A percentile compares a stretch with the other conserved stretches of the same genome.
Evolutionary conservation across 352 stramenopile genomes (phyloP).

Genomic region (Phytophthora boehmeriae): DNA sequence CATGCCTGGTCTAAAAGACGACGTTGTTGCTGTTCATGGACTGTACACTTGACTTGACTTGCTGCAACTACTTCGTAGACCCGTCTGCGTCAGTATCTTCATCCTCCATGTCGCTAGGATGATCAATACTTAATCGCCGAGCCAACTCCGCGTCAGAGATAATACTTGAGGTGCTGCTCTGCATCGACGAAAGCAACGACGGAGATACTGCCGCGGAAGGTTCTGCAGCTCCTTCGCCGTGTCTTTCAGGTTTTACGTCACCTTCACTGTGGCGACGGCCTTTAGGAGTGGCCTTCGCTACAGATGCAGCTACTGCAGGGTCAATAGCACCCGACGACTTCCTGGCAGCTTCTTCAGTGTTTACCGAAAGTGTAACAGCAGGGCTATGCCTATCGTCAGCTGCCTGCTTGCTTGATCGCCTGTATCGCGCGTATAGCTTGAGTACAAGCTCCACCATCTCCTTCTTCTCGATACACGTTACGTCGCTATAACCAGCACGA

Average conservation of each 20-base stretch:
- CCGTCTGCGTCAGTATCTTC: constrained; percentile 28
- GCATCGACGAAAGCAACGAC: constrained; percentile 40
- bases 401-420: constrained; percentile 55
- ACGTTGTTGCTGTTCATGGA: neutral
- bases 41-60: neutral
- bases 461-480: constrained; percentile 81
- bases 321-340: constrained; percentile 17
- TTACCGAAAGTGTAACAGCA: constrained; percentile 3
- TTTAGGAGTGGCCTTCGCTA: constrained; percentile 10
- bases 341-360: constrained; percentile 11
- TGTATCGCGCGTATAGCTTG: constrained; percentile 77
- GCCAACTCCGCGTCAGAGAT: constrained; percentile 59
- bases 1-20: neutral
- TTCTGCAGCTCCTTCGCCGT: constrained; percentile 4
- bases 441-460: constrained; percentile 86
- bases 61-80: constrained; percentile 17
- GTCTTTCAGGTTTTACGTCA: constrained; percentile 14
- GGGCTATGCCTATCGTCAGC: constrained; percentile 27
- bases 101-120: constrained; percentile 46
- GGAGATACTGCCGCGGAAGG: constrained; percentile 10
- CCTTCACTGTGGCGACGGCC: constrained; percentile 38
- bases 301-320: neutral
- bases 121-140: constrained; percentile 50
- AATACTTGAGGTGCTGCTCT: constrained; percentile 52
- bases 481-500: constrained; percentile 70